Evolutionary conservation across 768 basidiomycete genomes (phyloP).

Genomic region (Nevesoporus exiguus): DNA sequence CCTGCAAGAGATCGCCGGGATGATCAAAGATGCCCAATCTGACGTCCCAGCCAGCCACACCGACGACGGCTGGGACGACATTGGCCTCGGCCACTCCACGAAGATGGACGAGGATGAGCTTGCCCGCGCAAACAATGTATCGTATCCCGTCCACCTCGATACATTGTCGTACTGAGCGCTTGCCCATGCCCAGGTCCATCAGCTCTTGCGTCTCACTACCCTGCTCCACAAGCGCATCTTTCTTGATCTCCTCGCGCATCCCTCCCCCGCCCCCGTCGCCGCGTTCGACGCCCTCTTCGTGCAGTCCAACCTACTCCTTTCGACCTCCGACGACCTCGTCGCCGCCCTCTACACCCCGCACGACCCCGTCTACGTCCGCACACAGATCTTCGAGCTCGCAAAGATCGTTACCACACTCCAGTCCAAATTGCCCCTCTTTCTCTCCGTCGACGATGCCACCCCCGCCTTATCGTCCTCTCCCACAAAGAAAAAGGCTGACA

Average conservation of each 20-base stretch:
- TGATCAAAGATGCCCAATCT: conserved; percentile 42
- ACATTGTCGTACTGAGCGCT: neutral
- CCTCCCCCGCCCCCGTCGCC: conserved; percentile 23
- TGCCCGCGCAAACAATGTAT: conserved; percentile 58
- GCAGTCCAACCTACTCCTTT: conserved; percentile 49
- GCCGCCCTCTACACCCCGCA: conserved; percentile 67
- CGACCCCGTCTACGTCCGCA: conserved; percentile 39
- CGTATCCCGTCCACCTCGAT: conserved; percentile 8
- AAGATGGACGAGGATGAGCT: conserved; percentile 49
- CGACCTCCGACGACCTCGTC: conserved; percentile 62
- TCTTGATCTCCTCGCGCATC: conserved; percentile 44
- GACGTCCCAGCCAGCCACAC: conserved; percentile 20
- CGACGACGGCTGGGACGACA: conserved; percentile 64
- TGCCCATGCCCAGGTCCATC: conserved; percentile 54
- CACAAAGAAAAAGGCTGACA: conserved; percentile 34
- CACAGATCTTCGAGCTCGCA: conserved; percentile 39
- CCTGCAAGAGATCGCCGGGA: conserved; percentile 52
- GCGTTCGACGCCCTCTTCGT: conserved; percentile 50
- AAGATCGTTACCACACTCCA: conserved; percentile 38
- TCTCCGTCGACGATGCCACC: conserved; percentile 17
- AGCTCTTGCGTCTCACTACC: conserved; percentile 54
- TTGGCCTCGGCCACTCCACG: conserved; percentile 44
- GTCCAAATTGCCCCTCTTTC: conserved; percentile 22
- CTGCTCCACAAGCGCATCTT: conserved; percentile 62
- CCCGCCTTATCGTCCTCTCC: neutral